Base-by-base conservation (phyloP, 768 basidiomycete species). In the Suillus paluster region DNA sequence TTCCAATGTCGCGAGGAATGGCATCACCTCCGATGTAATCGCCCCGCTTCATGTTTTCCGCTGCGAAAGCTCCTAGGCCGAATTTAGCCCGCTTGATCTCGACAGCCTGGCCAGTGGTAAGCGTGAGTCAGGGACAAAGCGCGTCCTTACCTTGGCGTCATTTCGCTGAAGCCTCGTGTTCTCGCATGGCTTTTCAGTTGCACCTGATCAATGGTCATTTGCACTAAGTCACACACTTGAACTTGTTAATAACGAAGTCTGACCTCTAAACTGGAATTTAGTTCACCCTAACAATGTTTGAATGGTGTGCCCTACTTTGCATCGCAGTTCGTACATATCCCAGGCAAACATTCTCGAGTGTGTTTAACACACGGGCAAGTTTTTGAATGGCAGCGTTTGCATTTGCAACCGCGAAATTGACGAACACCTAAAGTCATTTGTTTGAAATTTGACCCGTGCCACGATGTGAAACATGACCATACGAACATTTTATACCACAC, bases 311-410 rank as follows among this genome's bases (percentile, higher is more conserved):
- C 73, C 65, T 57, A 80, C 81, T 78, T 73, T 59, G 82, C 78
- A 70, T 80, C 72, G 63, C 84, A 86, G 1, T 50, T 66, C 0
- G 64, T 36, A 67, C 86, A 88, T 5, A 82, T 58, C 11, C 83
- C 84, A 19, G 86, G 85, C 62, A 83, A 78, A 63, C 86, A 88
- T 68, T 87, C 86, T 53, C 82, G 74, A 0, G 30, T 45, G 0
- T 67, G 27, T 7, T 41, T 55, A 1, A 38, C 57, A 70, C 86
- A 87, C 1, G 67, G 41, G 65, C 85, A 87, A 4, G 38, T 59
- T n/a, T n/a, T n/a, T 0, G 5, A 7, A 11, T 25, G 33, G 44
- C 69, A 70, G 61, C 70, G 69, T 41, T 65, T 72, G 33, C 81
- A 83, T 54, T 67, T 66, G 64, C 83, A 86, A 1, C 83, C 83